phyloP scores from a whole-genome alignment of 805 yeast genomes.

The Teunomyces lycoperdinae region DNA sequence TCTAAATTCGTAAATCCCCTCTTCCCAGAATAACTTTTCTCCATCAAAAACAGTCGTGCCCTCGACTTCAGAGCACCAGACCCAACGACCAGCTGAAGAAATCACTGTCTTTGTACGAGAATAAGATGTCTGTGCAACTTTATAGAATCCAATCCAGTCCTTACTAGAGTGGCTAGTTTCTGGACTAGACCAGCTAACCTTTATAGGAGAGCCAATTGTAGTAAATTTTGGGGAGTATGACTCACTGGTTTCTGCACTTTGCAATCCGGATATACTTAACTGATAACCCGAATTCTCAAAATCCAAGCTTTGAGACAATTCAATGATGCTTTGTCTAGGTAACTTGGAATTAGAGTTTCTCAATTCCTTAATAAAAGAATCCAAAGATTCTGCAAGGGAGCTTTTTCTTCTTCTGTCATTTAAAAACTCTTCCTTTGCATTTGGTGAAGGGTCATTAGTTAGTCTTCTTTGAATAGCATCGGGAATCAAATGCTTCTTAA shows the following conservation, averaged over 20 bases:
- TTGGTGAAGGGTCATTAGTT: slow-evolving; percentile 6
- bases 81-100: slow-evolving; percentile 70
- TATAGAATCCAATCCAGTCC: slow-evolving; percentile 80
- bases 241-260: slow-evolving; percentile 3
- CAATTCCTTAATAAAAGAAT: slow-evolving; percentile 43
- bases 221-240: slow-evolving; percentile 12
- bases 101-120: slow-evolving; percentile 54
- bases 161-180: slow-evolving; percentile 37
- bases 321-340: slow-evolving; percentile 34
- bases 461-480: slow-evolving; percentile 34
- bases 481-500: slow-evolving; percentile 41
- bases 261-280: slow-evolving; percentile 23
- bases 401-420: slow-evolving; percentile 25
- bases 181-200: slow-evolving; percentile 55
- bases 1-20: slow-evolving; percentile 71
- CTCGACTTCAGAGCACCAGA: slow-evolving; percentile 27
- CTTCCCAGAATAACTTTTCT: slow-evolving; percentile 55
- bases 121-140: slow-evolving; percentile 55
- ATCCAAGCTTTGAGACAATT: slow-evolving; percentile 38
- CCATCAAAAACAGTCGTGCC: slow-evolving; percentile 53
- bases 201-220: slow-evolving; percentile 52
- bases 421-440: slow-evolving; percentile 12
- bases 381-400: slow-evolving; percentile 44
- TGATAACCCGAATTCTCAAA: slow-evolving; percentile 37
- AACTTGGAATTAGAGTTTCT: slow-evolving; percentile 31